Base-by-base conservation (phyloP, 202 grass and related monocot genomes). In the Zizania palustris region DNA sequence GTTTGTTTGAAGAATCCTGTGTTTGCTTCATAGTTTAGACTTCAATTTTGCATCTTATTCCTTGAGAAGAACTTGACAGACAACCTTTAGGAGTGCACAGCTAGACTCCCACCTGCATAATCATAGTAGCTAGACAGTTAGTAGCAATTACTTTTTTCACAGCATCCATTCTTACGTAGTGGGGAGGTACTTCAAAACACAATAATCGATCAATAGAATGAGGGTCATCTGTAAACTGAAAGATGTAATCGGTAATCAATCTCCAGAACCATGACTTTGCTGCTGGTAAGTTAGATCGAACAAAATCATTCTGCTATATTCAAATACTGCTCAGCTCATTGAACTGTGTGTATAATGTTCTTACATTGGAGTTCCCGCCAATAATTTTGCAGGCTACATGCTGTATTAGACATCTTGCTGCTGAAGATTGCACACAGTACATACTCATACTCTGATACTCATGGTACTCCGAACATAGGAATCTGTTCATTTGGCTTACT, bases 391-490 rank as follows among this genome's bases (percentile, higher is more conserved):
- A 70, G 39, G 77, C 55, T 68, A n/a, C 41, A 86, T 64, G 83
- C 46, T 40, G 60, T 59, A 65, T 1, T 22, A 5, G 57, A 67
- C 40, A 48, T 22, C 11, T 36, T 42, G 5, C 4, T 71, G 50
- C 72, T 71, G 58, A 71, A 81, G 39, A 28, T 45, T 5, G 48
- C 72, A 48, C 2, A 14, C 8, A 40, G 78, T 86, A 59, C 65
- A 65, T 81, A 28, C 28, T 28, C 65, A 65, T 81, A 28, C 28
- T 28, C 28, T 28, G 28, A 28, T 28, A 80, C n/a, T 6, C 43
- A 51, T 48, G 15, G 14, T 69, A 69, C 43, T 75, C 46, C 72
- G 81, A 71, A 86, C 77, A 7, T 81, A 65, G 65, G 65, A 42
- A 51, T 7, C 38, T 69, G 63, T 45, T 65, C 22, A 81, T 81